These are phyloP conservation scores for Gossypium aridum DNA, from an alignment of 441 rosid genomes.

Conservation along the genomic window DNA sequence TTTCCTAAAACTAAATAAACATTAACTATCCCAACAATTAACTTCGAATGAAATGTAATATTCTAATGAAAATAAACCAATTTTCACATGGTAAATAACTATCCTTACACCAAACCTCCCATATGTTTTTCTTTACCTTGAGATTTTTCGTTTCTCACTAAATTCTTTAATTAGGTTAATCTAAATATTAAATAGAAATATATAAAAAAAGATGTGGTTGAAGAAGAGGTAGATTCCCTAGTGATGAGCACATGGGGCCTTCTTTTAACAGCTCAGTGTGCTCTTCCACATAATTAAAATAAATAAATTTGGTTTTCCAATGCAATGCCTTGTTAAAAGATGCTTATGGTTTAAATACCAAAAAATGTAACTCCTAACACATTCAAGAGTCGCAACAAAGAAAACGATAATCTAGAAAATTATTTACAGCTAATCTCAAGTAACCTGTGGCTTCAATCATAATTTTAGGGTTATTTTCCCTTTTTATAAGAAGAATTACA, in stretches of 20 bases:
- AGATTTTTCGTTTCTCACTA: not conserved
- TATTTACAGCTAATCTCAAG: not conserved
- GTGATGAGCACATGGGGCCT: constrained; percentile 17
- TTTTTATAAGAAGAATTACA: not conserved
- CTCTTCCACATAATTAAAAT: not conserved
- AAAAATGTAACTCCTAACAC: not conserved
- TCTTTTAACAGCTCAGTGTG: not conserved
- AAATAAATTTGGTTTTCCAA: constrained; percentile 10
- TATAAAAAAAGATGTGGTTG: not conserved
- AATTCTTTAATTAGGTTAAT: not conserved
- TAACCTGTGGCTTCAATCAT: not conserved
- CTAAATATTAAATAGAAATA: not conserved
- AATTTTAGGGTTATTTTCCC: not conserved
- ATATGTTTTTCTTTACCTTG: not conserved
- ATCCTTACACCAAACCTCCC: not conserved
- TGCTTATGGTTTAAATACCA: not conserved
- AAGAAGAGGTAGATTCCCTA: constrained; percentile 3
- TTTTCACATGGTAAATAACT: too few relatives aligned
- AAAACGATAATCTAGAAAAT: not conserved
- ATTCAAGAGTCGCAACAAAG: not conserved
- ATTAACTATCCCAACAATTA: too few relatives aligned
- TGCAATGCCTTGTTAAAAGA: constrained; percentile 7
- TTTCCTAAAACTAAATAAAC: too few relatives aligned
- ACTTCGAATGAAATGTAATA: too few relatives aligned
- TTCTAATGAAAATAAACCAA: too few relatives aligned